Conservation (phyloP, 169 alveolate genomes). For the Plasmodium vivax region DNA sequence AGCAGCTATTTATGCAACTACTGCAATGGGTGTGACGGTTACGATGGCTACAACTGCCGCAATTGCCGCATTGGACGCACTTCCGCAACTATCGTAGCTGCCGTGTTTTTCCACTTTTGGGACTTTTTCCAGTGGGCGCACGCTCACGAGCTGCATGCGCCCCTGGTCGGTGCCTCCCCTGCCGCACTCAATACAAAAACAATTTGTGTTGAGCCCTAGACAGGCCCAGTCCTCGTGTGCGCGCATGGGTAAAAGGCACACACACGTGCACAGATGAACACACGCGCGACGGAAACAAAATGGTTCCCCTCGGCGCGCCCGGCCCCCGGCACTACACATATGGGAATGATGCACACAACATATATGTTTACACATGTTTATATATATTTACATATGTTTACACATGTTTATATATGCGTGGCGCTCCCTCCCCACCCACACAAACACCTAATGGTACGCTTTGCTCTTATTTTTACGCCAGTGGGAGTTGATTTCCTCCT, state of each 20-base stretch:
- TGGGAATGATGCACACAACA: not conserved
- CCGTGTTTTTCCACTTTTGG: not conserved
- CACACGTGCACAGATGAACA: not conserved
- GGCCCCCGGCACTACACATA: not conserved
- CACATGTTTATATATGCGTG: not conserved
- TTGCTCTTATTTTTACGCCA: conserved; percentile 1
- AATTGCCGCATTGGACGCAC: not conserved
- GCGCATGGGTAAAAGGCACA: not conserved
- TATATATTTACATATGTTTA: too few relatives aligned
- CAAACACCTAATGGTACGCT: conserved; percentile 3
- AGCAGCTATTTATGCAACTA: not conserved
- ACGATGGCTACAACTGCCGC: not conserved
- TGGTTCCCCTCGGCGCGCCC: not conserved
- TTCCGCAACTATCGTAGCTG: not conserved
- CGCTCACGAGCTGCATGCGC: not conserved
- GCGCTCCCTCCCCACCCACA: not conserved
- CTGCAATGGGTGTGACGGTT: not conserved
- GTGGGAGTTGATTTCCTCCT: not conserved
- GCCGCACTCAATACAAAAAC: not conserved
- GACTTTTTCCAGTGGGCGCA: not conserved
- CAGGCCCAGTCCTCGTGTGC: not conserved
- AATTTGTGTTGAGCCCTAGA: not conserved
- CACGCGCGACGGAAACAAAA: not conserved
- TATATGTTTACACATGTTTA: too few relatives aligned
- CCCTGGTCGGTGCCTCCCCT: not conserved